phyloP scores from a whole-genome alignment of 257 asterid species.

The Linderniella brevidens region DNA sequence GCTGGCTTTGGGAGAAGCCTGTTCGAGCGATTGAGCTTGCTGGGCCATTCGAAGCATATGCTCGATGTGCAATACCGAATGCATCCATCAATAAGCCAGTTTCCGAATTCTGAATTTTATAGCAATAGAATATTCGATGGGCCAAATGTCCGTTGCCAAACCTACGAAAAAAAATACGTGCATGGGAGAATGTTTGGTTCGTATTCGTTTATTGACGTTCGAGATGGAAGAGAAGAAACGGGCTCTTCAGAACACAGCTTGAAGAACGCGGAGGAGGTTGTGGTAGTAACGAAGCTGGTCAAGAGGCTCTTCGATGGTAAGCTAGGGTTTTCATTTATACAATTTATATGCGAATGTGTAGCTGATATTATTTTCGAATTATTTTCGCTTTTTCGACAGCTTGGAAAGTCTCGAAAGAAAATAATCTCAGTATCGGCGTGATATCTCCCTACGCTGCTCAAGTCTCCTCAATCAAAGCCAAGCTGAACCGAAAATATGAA shows the following conservation, averaged over 20 bases:
- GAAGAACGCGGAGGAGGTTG: constrained; percentile 62
- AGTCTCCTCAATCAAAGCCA: constrained; percentile 34
- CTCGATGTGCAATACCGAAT: constrained; percentile 43
- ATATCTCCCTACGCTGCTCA: constrained; percentile 64
- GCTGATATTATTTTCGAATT: too few species aligned
- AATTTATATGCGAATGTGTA: too few species aligned
- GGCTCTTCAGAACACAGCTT: constrained; percentile 28
- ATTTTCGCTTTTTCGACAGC: not conserved
- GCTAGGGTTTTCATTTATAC: too few species aligned
- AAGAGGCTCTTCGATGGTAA: constrained; percentile 40
- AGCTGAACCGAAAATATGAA: constrained; percentile 15
- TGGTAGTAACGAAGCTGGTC: constrained; percentile 26
- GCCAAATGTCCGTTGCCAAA: constrained; percentile 14
- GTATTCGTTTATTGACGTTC: constrained; percentile 40
- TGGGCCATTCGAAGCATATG: constrained; percentile 30
- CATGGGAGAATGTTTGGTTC: constrained; percentile 41
- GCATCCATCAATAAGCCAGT: constrained; percentile 41
- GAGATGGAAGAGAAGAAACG: constrained; percentile 30
- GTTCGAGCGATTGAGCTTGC: constrained; percentile 36
- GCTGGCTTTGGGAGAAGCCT: constrained; percentile 54
- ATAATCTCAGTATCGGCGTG: constrained; percentile 47
- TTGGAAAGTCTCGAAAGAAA: constrained; percentile 10
- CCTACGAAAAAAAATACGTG: constrained; percentile 21
- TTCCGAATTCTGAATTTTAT: constrained; percentile 37
- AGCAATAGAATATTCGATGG: constrained; percentile 27